These are phyloP conservation scores for Whalleya microplaca DNA, from an alignment of 2,329 filamentous ascomycete genomes.

Conservation along the genomic window DNA sequence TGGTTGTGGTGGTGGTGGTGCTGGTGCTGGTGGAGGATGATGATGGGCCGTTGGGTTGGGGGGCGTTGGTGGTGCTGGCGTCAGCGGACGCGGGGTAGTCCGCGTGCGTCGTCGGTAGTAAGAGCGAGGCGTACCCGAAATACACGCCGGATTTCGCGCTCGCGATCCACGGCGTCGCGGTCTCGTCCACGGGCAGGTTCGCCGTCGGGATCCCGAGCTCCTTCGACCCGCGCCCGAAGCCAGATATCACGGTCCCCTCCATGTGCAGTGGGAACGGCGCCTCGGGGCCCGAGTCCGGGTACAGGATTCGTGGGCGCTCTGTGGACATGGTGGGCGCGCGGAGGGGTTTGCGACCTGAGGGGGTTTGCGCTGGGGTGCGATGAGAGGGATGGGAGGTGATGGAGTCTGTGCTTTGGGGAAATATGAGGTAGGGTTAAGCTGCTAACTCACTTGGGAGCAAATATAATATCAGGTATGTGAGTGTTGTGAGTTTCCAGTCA, in stretches of 20 bases:
- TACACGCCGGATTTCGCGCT: constrained; percentile 80
- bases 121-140: constrained; percentile 89
- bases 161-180: constrained; percentile 62
- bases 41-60: too few species aligned
- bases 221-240: constrained; percentile 92
- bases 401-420: too few species aligned
- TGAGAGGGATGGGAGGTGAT: neutral
- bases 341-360: constrained; percentile 16
- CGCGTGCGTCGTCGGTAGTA: constrained; percentile 52
- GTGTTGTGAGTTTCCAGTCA: too few species aligned
- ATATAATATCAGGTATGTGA: too few species aligned
- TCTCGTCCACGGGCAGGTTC: constrained; percentile 77
- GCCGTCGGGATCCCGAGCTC: constrained; percentile 98
- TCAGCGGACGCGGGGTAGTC: constrained; percentile 35
- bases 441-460: too few species aligned
- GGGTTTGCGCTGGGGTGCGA: neutral
- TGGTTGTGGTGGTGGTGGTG: neutral
- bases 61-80: constrained; percentile 21
- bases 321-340: constrained; percentile 9
- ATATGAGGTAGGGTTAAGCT: too few species aligned
- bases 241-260: constrained; percentile 85
- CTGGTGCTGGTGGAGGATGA: constrained; percentile 13
- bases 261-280: constrained; percentile 82
- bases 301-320: constrained; percentile 70
- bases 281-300: constrained; percentile 72